Evolutionary conservation across 1,139 yeast species (phyloP).

Genomic region (Ogataea hybrid): DNA sequence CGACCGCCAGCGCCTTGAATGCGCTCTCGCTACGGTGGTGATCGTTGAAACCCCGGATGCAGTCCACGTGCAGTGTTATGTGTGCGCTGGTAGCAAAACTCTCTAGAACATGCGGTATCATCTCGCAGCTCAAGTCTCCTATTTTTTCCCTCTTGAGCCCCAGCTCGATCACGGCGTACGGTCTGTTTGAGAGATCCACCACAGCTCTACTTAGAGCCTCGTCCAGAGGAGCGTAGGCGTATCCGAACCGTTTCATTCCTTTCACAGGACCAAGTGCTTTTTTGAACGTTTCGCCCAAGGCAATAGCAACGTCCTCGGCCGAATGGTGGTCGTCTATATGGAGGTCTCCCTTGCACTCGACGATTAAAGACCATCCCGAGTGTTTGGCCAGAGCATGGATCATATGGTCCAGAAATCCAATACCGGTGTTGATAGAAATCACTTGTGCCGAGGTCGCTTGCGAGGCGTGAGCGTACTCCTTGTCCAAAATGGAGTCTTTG

Average conservation of each 20-base stretch:
- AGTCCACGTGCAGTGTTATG: conserved; percentile 90
- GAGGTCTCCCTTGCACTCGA: conserved; percentile 90
- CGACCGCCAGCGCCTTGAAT: conserved; percentile 92
- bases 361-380: conserved; percentile 89
- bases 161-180: conserved; percentile 84
- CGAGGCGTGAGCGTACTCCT: conserved; percentile 47
- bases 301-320: conserved; percentile 93
- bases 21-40: conserved; percentile 97
- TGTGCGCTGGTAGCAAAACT: conserved; percentile 93
- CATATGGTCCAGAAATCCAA: conserved; percentile 97
- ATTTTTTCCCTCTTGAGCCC: conserved; percentile 90
- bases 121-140: conserved; percentile 90
- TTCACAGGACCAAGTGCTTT: conserved; percentile 84
- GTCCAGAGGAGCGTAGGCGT: conserved; percentile 92
- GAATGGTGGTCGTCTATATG: conserved; percentile 98
- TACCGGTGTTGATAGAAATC: conserved; percentile 82
- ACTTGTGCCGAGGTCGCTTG: conserved; percentile 65
- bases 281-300: conserved; percentile 86
- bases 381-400: conserved; percentile 95
- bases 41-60: conserved; percentile 88
- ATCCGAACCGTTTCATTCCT: conserved; percentile 93
- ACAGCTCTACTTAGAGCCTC: conserved; percentile 95
- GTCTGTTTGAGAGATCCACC: conserved; percentile 89
- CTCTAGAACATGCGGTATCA: conserved; percentile 95
- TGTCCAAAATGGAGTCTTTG: conserved; percentile 49